A percentile compares a stretch with the other conserved stretches of the same genome.
phyloP scores from a whole-genome alignment of 2,329 filamentous ascomycete genomes.

The Ceratocystis lukuohia region DNA sequence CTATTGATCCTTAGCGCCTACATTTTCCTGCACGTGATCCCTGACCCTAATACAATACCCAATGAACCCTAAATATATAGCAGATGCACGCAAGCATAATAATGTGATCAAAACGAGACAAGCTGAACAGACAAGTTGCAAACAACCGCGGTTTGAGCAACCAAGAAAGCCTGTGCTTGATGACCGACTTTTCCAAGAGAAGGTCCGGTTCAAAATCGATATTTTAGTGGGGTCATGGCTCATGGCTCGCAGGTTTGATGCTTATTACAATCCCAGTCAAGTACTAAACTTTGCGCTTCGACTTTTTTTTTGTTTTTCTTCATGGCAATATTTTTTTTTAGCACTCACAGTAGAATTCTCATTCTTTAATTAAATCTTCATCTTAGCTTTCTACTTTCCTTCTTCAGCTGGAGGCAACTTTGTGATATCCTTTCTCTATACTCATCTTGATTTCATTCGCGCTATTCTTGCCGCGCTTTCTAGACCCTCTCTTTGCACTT shows the following conservation, averaged over 20 bases:
- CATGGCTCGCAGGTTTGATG: background rate
- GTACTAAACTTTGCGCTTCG: constrained; percentile 7
- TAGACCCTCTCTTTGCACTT: background rate
- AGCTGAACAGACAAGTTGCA: too few species aligned
- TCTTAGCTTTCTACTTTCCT: background rate
- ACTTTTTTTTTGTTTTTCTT: constrained; percentile 8
- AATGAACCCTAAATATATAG: too few species aligned
- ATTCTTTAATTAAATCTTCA: background rate
- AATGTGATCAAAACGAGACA: too few species aligned
- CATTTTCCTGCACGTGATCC: too few species aligned
- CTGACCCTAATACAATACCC: too few species aligned
- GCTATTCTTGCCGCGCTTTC: background rate
- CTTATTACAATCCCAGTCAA: background rate
- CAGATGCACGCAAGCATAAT: too few species aligned
- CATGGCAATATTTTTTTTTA: background rate
- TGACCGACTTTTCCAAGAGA: constrained; percentile 1
- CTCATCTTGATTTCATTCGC: background rate
- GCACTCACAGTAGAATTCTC: background rate
- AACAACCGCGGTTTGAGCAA: too few species aligned
- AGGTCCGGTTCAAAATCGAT: background rate
- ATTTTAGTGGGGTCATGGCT: constrained; percentile 4
- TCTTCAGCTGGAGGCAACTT: background rate
- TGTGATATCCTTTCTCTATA: background rate
- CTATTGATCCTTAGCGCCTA: too few species aligned
- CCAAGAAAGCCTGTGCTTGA: background rate